Conservation (phyloP, 1,284 basidiomycete genomes). For the Chondrostereum purpureum region DNA sequence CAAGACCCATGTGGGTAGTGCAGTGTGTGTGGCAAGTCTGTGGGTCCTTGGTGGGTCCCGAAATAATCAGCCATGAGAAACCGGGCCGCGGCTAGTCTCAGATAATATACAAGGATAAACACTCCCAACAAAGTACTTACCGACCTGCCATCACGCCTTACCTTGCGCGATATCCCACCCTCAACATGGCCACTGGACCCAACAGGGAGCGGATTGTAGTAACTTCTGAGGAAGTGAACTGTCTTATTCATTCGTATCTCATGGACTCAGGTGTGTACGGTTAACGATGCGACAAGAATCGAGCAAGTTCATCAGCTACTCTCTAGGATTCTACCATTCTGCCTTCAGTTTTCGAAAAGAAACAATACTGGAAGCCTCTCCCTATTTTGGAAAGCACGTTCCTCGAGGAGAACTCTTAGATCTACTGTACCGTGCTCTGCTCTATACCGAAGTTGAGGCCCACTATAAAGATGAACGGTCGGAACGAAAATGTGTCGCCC, state of each 20-base stretch:
- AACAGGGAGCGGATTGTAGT: constrained; percentile 46
- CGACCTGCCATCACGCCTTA: too few relatives aligned
- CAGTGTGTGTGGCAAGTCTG: too few relatives aligned
- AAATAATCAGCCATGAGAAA: too few relatives aligned
- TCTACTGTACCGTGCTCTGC: constrained; percentile 72
- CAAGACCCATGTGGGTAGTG: too few relatives aligned
- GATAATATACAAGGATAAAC: too few relatives aligned
- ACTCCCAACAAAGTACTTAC: too few relatives aligned
- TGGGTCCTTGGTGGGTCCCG: too few relatives aligned
- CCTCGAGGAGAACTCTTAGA: constrained; percentile 79
- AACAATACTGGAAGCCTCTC: constrained; percentile 48
- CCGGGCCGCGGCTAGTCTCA: too few relatives aligned
- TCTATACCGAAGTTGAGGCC: constrained; percentile 80
- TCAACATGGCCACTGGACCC: constrained; percentile 16
- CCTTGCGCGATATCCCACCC: constrained; percentile 26
- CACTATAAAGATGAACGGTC: constrained; percentile 63
- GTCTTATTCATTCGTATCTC: constrained; percentile 77
- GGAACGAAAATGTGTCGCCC: constrained; percentile 54
- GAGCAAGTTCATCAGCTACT: neutral
- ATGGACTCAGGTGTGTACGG: constrained; percentile 61
- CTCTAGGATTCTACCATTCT: constrained; percentile 67
- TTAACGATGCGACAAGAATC: neutral
- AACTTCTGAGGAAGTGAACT: constrained; percentile 79
- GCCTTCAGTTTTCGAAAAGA: constrained; percentile 62
- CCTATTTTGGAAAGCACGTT: constrained; percentile 61